Base-by-base conservation (phyloP, 352 stramenopile genomes). In the Thalassiosira gravida region DNA sequence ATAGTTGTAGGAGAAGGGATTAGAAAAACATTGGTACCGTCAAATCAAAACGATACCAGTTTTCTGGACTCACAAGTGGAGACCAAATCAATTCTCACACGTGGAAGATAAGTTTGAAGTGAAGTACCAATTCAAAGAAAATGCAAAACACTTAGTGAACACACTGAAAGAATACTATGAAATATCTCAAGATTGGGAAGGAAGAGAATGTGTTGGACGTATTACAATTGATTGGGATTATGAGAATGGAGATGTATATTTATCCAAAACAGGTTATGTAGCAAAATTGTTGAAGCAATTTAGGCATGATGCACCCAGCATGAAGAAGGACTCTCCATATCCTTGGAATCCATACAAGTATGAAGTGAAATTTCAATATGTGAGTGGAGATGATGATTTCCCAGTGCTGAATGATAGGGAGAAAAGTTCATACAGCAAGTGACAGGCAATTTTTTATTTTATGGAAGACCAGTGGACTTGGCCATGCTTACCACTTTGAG, bases 41-140 rank as follows among this genome's bases (percentile, higher is more conserved):
- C 62, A 35, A 24, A 42, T 27, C 2, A 47, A 7, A 42, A 44
- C 67, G 22, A 72, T 66, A 30, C 78, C 61, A 22, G 78, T 62
- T 18, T 49, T 83, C 0, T 86, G 46, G 49, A 67, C 50, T 20
- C 69, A 84, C 35, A 18, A 42, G 3, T 53, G n/a, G 16, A 24
- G 37, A n/a, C 8, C 25, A 14, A 57, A 80, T 8, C 29, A 25
- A n/a, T 82, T 83, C 46, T 58, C 49, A 16, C 59, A 80, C 0
- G 61, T 83, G 11, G 77, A 80, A n/a, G 72, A 86, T 29, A 63
- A 83, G 37, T 80, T 87, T 72, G 63, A 30, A 5, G 32, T 39
- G 32, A 39, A 39, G 32, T 39, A 39, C 32, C 5, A 11, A 11
- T 5, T 5, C 5, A 11, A 39, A 39, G 32, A 39, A 11, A 5